A percentile compares a stretch with the other conserved stretches of the same genome.
Conservation (phyloP, 2,329 filamentous ascomycete genomes). For the Dryadomyces quercivorus region DNA sequence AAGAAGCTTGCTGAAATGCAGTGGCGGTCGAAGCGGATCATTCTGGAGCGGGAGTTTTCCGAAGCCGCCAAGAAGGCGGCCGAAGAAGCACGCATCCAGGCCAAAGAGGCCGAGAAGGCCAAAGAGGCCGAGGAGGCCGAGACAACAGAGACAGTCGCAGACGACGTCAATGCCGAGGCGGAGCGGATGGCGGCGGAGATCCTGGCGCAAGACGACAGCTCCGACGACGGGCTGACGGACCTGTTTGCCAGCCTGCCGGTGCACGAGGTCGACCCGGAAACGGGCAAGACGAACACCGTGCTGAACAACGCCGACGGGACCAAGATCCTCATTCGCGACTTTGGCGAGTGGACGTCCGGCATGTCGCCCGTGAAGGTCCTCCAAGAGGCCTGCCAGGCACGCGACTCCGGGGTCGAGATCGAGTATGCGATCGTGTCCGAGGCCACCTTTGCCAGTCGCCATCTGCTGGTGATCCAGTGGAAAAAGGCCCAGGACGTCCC, state of each 20-base stretch:
- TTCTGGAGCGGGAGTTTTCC: constrained; percentile 50
- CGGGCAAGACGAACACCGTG: constrained; percentile 45
- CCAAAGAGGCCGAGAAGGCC: constrained; percentile 13
- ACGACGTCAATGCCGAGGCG: constrained; percentile 39
- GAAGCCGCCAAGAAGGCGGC: constrained; percentile 26
- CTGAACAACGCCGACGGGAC: constrained; percentile 38
- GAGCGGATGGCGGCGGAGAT: constrained; percentile 21
- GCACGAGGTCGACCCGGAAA: constrained; percentile 43
- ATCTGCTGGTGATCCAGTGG: constrained; percentile 66
- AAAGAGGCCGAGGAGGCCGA: constrained; percentile 11
- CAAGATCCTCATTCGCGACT: constrained; percentile 60
- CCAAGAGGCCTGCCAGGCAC: constrained; percentile 78
- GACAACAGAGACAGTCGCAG: constrained; percentile 11
- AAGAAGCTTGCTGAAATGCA: constrained; percentile 48
- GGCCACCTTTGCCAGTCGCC: constrained; percentile 62
- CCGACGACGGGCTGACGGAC: constrained; percentile 37
- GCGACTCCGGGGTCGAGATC: constrained; percentile 58
- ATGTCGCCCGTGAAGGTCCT: constrained; percentile 63
- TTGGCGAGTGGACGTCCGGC: constrained; percentile 64
- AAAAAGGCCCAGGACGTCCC: constrained; percentile 53
- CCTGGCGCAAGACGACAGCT: constrained; percentile 25
- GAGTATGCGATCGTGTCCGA: constrained; percentile 59
- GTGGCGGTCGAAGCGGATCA: constrained; percentile 49
- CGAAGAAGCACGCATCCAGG: constrained; percentile 19
- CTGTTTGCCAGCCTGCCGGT: constrained; percentile 50